These are phyloP conservation scores for Kodamaea ohmeri DNA, from an alignment of 1,139 yeast genomes.

Conservation along the genomic window DNA sequence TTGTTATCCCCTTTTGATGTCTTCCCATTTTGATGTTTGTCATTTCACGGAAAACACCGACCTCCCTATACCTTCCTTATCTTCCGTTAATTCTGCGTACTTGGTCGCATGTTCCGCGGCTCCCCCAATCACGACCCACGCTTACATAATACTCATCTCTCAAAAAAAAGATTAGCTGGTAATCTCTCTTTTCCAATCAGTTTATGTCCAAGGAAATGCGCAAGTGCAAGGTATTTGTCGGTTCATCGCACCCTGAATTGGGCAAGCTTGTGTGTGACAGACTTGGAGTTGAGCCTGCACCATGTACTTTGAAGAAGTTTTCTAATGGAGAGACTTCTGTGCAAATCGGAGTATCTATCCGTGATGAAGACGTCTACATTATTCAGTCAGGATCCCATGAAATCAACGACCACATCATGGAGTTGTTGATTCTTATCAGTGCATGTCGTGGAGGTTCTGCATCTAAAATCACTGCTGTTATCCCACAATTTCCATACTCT, in stretches of 20 bases:
- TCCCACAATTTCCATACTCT: conserved; percentile 96
- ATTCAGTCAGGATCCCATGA: conserved; percentile 90
- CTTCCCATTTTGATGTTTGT: no score
- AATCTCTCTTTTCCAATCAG: neutral
- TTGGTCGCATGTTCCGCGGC: no score
- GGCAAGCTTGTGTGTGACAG: conserved; percentile 88
- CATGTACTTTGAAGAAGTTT: conserved; percentile 85
- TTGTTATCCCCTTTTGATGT: no score
- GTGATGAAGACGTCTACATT: conserved; percentile 96
- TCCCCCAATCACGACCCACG: no score
- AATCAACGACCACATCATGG: conserved; percentile 96
- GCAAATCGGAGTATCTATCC: conserved; percentile 88
- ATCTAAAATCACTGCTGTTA: conserved; percentile 91
- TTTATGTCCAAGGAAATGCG: conserved; percentile 54
- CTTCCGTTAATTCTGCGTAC: no score
- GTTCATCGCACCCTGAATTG: conserved; percentile 92
- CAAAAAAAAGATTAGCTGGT: conserved; percentile 2
- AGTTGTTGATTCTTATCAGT: conserved; percentile 82
- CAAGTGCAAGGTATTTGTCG: conserved; percentile 94
- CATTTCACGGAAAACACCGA: no score
- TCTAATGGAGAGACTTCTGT: conserved; percentile 97
- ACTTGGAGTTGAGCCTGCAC: conserved; percentile 93
- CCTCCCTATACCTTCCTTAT: no score
- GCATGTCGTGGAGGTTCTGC: conserved; percentile 99
- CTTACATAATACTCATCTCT: conserved; percentile 8